Conservation (phyloP, 2,329 filamentous ascomycete genomes). For the Fusarium protoensiforme region DNA sequence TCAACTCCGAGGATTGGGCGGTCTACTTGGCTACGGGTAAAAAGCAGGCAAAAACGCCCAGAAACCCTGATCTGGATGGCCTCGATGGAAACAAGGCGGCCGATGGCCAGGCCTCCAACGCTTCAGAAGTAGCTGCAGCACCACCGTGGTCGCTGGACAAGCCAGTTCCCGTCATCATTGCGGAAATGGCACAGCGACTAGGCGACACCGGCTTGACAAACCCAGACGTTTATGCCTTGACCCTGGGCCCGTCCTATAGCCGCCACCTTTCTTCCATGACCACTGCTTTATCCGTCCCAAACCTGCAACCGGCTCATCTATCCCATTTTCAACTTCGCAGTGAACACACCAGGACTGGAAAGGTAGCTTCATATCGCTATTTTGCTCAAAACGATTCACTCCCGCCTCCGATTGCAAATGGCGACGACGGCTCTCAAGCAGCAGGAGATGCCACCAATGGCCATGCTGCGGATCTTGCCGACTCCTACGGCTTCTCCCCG, state of each 20-base stretch:
- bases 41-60: conserved; percentile 41
- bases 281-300: conserved; percentile 46
- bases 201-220: conserved; percentile 49
- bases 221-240: conserved; percentile 51
- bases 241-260: conserved; percentile 50
- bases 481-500: conserved; percentile 34
- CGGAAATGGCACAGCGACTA: conserved; percentile 43
- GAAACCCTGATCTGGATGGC: conserved; percentile 39
- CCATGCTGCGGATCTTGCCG: not conserved
- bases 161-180: conserved; percentile 47
- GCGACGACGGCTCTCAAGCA: not conserved
- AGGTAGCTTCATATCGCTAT: conserved; percentile 51
- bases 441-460: not conserved
- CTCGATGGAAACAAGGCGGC: conserved; percentile 37
- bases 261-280: conserved; percentile 53
- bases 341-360: conserved; percentile 50
- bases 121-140: conserved; percentile 39
- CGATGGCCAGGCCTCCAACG: conserved; percentile 36
- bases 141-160: conserved; percentile 50
- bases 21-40: conserved; percentile 63
- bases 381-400: conserved; percentile 28
- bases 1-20: conserved; percentile 67
- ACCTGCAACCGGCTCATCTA: conserved; percentile 47
- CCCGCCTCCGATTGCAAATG: not conserved
- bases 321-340: conserved; percentile 49